Evolutionary conservation across 176 grass and related monocot genomes (phyloP).

Genomic region (Triticum dicoccoides): DNA sequence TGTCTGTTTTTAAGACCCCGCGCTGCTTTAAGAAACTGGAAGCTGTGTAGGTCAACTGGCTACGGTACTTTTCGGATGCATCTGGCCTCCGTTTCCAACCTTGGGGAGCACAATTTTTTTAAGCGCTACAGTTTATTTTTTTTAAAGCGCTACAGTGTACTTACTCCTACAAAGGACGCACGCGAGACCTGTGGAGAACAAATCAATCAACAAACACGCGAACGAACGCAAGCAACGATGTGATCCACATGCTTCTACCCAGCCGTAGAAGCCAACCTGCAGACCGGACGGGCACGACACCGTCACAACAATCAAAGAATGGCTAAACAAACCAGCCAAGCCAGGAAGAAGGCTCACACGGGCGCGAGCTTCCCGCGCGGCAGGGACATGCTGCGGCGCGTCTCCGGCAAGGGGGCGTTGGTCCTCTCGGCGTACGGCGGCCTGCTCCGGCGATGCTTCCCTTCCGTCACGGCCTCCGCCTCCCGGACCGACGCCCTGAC

Average conservation of each 20-base stretch:
- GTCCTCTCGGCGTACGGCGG: slow-evolving; percentile 35
- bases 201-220: neutral
- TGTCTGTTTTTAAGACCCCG: no score
- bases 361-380: slow-evolving; percentile 51
- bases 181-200: neutral
- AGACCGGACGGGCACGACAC: neutral
- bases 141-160: neutral
- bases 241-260: slow-evolving; percentile 27
- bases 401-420: slow-evolving; percentile 34
- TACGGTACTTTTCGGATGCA: no score
- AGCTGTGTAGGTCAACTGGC: no score
- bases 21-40: no score
- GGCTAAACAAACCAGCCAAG: neutral
- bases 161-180: neutral
- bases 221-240: neutral
- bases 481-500: slow-evolving; percentile 43
- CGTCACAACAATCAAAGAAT: slow-evolving; percentile 26
- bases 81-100: no score
- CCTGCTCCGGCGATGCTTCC: slow-evolving; percentile 54
- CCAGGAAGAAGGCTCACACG: neutral
- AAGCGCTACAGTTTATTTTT: no score
- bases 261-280: slow-evolving; percentile 19
- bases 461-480: slow-evolving; percentile 47
- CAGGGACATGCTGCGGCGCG: slow-evolving; percentile 59
- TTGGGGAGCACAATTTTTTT: no score